Base-by-base conservation (phyloP, 176 grass and related monocot genomes). In the Phoenix dactylifera region DNA sequence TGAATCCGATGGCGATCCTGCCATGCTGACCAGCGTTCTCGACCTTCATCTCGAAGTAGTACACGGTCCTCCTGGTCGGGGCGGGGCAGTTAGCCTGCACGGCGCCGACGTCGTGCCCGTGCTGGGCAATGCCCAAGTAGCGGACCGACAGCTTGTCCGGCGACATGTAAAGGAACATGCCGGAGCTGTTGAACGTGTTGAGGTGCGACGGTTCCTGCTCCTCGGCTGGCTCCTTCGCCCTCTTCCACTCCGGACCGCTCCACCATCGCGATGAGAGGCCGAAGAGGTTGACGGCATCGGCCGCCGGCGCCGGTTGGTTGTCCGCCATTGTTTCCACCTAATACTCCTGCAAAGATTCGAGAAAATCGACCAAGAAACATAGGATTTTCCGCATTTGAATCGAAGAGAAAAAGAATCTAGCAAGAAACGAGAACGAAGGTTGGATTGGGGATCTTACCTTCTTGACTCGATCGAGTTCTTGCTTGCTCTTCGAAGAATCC, bases 151-250 rank as follows among this genome's bases (percentile, higher is more conserved):
- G 55, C 82, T 81, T 83, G 82, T 93, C 94, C 51, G 77, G 44
- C 32, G 94, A 98, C 3, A 98, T 88, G 16, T 86, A 57, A 57
- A 83, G 67, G 53, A 93, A 98, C 67, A 93, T 78, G 4, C 82
- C 94, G 22, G 94, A 98, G 88, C 88, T 83, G 76, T 98, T 98
- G 73, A 74, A 49, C 50, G 88, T 98, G 79, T 98, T 98, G 16
- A 98, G 76, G 51, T 93, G 75, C 49, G 94, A 98, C 24, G 94
- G 93, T 52, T 24, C 62, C 73, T 76, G 82, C 55, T 98, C 94
- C 2, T 70, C 44, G n/a, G 89, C 94, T 57, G 89, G 50, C 80
- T 68, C 75, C 49, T 68, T 82, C 15, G 73, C 55, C 3, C 22
- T 18, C 62, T 55, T 65, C 93, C 93, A 92, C 59, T 89, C 84